Conservation (phyloP, 352 stramenopile species). For the Globisporangium radiosum region DNA sequence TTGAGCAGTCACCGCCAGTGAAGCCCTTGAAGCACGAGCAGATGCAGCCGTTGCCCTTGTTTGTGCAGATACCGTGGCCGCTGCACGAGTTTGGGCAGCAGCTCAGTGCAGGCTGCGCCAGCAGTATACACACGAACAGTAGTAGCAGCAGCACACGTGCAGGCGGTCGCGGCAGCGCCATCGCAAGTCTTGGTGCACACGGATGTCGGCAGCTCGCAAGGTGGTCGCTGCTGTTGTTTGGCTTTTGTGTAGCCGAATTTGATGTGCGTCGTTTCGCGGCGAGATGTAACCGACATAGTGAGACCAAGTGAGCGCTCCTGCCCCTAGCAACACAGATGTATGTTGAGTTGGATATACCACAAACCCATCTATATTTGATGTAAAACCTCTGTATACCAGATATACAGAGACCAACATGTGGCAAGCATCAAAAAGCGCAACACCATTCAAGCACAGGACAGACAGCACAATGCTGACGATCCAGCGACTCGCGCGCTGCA, state of each 20-base stretch:
- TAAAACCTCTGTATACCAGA: no score
- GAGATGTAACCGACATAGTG: no score
- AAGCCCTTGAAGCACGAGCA: conserved; percentile 86
- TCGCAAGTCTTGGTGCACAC: neutral
- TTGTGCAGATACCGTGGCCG: conserved; percentile 52
- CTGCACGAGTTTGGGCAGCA: conserved; percentile 65
- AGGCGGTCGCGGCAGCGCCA: neutral
- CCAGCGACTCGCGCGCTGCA: conserved; percentile 6
- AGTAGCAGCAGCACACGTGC: conserved; percentile 7
- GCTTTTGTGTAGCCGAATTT: neutral
- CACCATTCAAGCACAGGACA: neutral
- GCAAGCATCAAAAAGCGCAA: neutral
- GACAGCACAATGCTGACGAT: neutral
- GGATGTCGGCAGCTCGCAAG: neutral
- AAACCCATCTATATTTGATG: no score
- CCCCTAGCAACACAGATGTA: no score
- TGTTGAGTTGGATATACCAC: no score
- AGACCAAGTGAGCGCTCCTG: no score
- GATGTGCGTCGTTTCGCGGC: neutral
- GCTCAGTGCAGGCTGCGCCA: conserved; percentile 9
- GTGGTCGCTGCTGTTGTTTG: neutral
- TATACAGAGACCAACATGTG: neutral
- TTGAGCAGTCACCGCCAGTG: conserved; percentile 88
- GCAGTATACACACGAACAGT: conserved; percentile 3
- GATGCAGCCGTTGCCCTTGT: conserved; percentile 54